These are phyloP conservation scores for Scleroderma citrinum DNA, from an alignment of 768 basidiomycete genomes.

Conservation along the genomic window DNA sequence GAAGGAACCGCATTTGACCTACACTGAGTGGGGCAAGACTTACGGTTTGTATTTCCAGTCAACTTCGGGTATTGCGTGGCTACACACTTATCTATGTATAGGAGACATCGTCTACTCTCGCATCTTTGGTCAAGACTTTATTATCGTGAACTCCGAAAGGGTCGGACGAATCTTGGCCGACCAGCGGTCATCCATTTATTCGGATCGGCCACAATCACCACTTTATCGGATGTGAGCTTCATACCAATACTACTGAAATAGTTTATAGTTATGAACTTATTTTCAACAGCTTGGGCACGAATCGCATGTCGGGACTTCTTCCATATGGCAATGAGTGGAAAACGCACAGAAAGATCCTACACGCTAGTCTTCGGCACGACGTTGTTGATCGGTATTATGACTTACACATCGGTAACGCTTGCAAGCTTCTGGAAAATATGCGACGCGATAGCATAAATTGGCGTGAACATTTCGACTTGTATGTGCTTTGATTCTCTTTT, in stretches of 20 bases:
- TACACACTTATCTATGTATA: not conserved
- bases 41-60: conserved; percentile 9
- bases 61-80: not conserved
- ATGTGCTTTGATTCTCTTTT: not conserved
- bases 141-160: conserved; percentile 6
- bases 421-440: not conserved
- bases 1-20: conserved; percentile 9
- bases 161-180: conserved; percentile 2
- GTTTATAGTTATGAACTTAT: not conserved
- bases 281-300: conserved; percentile 3
- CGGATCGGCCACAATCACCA: not conserved
- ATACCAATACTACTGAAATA: not conserved
- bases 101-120: conserved; percentile 4
- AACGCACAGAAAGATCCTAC: conserved; percentile 11
- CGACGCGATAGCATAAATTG: not conserved
- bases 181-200: not conserved
- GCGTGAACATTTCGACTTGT: conserved; percentile 2
- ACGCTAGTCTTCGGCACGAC: conserved; percentile 6
- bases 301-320: conserved; percentile 6
- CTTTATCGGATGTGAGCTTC: not conserved
- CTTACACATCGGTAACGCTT: not conserved
- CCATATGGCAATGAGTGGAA: conserved; percentile 13
- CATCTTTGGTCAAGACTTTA: not conserved
- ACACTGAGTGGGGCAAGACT: conserved; percentile 13
- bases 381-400: conserved; percentile 4